Evolutionary conservation across 2,329 filamentous ascomycete species (phyloP).

Genomic region (Fusarium ambrosium): DNA sequence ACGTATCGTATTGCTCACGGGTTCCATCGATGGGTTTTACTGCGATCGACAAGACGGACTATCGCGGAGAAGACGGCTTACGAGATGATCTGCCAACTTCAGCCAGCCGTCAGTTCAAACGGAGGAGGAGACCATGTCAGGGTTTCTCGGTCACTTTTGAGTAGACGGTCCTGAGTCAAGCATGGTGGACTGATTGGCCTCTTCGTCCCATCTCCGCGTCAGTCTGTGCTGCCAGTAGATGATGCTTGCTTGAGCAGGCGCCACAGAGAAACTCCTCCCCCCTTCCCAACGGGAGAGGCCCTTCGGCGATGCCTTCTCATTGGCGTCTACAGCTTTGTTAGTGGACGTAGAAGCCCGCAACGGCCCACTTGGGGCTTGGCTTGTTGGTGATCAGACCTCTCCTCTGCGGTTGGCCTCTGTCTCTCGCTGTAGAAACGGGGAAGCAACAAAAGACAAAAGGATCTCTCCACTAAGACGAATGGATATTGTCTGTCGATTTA

Average conservation of each 20-base stretch:
- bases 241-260: slow-evolving; percentile 14
- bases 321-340: slow-evolving; percentile 19
- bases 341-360: not conserved
- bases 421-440: not conserved
- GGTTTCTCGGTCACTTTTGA: slow-evolving; percentile 7
- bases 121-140: slow-evolving; percentile 12
- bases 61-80: not conserved
- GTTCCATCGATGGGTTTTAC: not conserved
- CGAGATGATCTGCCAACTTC: slow-evolving; percentile 12
- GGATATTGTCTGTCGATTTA: not conserved
- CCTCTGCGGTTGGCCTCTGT: not conserved
- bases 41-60: slow-evolving; percentile 16
- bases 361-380: slow-evolving; percentile 14
- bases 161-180: slow-evolving; percentile 38
- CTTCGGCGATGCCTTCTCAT: slow-evolving; percentile 19
- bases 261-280: slow-evolving; percentile 20
- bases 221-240: slow-evolving; percentile 7
- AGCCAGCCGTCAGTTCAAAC: not conserved
- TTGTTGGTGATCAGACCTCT: slow-evolving; percentile 31
- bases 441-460: not conserved
- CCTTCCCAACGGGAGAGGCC: not conserved
- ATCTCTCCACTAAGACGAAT: not conserved
- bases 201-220: slow-evolving; percentile 3
- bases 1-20: not conserved
- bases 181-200: slow-evolving; percentile 9